phyloP scores from a whole-genome alignment of 305 asterid genomes.

The Fraxinus angustifolia region DNA sequence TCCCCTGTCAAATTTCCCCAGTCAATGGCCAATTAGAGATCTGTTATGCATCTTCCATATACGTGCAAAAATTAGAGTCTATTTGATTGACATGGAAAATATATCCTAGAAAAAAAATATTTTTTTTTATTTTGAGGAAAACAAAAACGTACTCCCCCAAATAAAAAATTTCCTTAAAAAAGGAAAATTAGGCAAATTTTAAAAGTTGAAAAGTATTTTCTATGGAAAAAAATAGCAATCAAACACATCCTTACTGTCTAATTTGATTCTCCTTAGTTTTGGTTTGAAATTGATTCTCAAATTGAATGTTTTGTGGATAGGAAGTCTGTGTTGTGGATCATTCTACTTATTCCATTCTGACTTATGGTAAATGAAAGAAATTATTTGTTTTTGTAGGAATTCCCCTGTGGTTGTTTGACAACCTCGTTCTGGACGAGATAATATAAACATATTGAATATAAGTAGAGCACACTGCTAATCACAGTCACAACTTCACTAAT shows the following conservation, averaged over 20 bases:
- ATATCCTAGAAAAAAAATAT: too few species aligned
- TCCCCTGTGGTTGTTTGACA: background rate
- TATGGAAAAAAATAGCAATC: too few species aligned
- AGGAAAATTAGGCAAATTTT: too few species aligned
- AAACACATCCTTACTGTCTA: too few species aligned
- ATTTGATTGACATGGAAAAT: too few species aligned
- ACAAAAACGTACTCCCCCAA: too few species aligned
- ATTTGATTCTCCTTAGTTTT: background rate
- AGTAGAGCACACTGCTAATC: background rate
- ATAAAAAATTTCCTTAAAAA: too few species aligned
- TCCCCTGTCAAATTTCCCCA: background rate
- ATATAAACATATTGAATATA: background rate
- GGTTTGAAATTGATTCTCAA: background rate
- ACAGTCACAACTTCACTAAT: background rate
- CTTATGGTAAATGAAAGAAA: background rate
- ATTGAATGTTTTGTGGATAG: background rate
- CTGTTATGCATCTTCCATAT: background rate
- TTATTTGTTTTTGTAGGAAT: background rate
- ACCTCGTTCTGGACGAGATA: background rate
- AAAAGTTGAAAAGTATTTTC: too few species aligned
- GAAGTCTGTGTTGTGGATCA: background rate
- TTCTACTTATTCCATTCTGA: background rate
- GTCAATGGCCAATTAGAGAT: background rate
- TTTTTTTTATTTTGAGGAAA: too few species aligned
- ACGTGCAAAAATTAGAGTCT: background rate